phyloP scores from a whole-genome alignment of 306 rosid genomes.

The Prunus armeniaca region DNA sequence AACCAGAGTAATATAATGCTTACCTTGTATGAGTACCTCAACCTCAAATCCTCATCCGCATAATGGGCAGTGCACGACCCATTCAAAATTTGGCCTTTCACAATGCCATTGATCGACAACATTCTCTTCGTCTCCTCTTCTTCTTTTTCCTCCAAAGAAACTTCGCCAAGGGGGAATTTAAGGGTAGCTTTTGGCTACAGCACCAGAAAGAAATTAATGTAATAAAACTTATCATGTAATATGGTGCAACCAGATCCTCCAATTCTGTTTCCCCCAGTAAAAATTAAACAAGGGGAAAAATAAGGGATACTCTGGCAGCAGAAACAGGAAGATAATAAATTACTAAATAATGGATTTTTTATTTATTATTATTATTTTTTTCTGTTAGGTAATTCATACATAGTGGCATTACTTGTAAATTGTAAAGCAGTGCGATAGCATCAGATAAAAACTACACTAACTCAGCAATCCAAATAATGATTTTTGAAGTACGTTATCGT shows the following conservation, averaged over 20 bases:
- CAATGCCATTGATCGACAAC: conserved; percentile 61
- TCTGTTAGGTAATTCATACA: not conserved
- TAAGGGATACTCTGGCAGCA: not conserved
- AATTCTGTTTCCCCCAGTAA: not conserved
- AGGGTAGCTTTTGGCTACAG: conserved; percentile 90
- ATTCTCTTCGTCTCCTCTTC: conserved; percentile 52
- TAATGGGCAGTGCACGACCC: conserved; percentile 73
- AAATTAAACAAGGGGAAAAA: not conserved
- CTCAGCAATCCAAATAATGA: not conserved
- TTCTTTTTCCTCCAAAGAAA: conserved; percentile 64
- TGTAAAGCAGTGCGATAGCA: not conserved
- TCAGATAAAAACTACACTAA: not conserved
- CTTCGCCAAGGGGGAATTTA: conserved; percentile 81
- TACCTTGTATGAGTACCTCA: conserved; percentile 80
- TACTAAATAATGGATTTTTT: not conserved
- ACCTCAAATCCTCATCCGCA: conserved; percentile 61
- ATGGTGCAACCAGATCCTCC: not conserved
- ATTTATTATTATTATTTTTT: not conserved
- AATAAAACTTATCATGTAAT: not conserved
- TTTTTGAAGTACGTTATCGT: not conserved
- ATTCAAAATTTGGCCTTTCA: conserved; percentile 49
- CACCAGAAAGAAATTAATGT: conserved; percentile 6
- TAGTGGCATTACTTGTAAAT: not conserved
- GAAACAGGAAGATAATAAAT: not conserved
- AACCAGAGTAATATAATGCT: not conserved